Conservation (phyloP, 768 basidiomycete genomes). For the Clitopilus hobsonii region DNA sequence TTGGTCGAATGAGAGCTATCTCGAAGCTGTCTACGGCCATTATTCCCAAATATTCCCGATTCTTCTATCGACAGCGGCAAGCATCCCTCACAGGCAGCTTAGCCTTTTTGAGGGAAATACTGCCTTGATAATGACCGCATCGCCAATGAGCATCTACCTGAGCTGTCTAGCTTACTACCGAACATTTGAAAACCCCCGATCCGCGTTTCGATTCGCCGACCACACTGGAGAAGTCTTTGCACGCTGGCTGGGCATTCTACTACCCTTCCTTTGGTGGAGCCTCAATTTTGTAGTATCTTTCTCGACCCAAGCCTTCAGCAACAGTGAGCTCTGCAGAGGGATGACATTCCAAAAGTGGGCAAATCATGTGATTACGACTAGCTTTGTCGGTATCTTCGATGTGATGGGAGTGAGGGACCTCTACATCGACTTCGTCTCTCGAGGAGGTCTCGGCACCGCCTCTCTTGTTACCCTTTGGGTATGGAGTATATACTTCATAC, state of each 20-base stretch:
- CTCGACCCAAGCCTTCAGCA: constrained; percentile 7
- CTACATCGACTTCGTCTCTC: constrained; percentile 10
- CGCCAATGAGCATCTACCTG: constrained; percentile 12
- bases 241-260: constrained; percentile 5
- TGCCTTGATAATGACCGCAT: constrained; percentile 12
- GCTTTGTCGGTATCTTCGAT: constrained; percentile 16
- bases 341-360: constrained; percentile 10
- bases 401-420: constrained; percentile 15
- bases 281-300: constrained; percentile 14
- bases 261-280: constrained; percentile 9
- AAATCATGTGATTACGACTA: constrained; percentile 11
- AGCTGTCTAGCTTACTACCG: constrained; percentile 3
- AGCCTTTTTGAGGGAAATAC: constrained; percentile 16
- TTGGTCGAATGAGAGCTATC: constrained; percentile 6
- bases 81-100: constrained; percentile 8
- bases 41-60: constrained; percentile 14
- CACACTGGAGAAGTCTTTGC: constrained; percentile 3
- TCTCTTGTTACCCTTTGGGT: constrained; percentile 11
- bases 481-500: constrained; percentile 12
- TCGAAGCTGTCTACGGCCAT: constrained; percentile 10
- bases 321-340: constrained; percentile 9
- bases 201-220: background rate
- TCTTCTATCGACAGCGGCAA: constrained; percentile 11
- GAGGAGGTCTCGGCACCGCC: constrained; percentile 12
- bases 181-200: background rate